Base-by-base conservation (phyloP, 768 basidiomycete genomes). In the Suillus decipiens region DNA sequence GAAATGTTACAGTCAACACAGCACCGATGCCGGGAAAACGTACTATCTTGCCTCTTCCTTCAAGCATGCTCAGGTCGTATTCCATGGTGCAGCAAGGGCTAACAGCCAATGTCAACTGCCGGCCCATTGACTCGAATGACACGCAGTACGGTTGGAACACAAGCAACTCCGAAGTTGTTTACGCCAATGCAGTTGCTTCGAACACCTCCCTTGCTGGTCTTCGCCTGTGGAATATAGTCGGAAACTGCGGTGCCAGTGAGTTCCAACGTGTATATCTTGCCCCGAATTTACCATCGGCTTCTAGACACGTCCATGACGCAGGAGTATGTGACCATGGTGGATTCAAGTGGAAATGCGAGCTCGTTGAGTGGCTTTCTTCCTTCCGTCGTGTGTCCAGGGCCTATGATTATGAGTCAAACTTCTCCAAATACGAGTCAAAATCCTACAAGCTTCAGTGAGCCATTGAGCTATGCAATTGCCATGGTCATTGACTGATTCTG, bases 301-400 rank as follows among this genome's bases (percentile, higher is more conserved):
- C 24, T 19, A 64, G 63, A 47, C 15, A 37, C 22, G 15, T n/a
- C 24, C 10, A 51, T 45, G 19, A 9, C 14, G 7, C 42, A 60
- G 17, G 22, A 60, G 17, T 62, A 62, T 56, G 64, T 63, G 17
- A 63, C 61, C 14, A n/a, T 37, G 15, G 14, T 43, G 14, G 62
- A 63, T 60, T 28, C 53, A 24, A 41, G 28, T 39, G 51, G 17
- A 19, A 22, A 43, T 8, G 11, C 53, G 1, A 37, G 53, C 6
- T 2, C 15, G 15, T 41, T 22, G 41, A 63, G 12, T 19, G 61
- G 51, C 10, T 65, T 33, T 28, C 28, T 28, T 15, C 34, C 54
- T 24, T 63, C 64, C 39, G 37, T 67, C 12, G 53, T 64, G 11
- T 67, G 64, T 17, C 66, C 66, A 9, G 61, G 43, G 11, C 60